Evolutionary conservation across 257 asterid genomes (phyloP), one percentile per base, ranked within the genome.

Genomic region (Scutellaria baicalensis): DNA sequence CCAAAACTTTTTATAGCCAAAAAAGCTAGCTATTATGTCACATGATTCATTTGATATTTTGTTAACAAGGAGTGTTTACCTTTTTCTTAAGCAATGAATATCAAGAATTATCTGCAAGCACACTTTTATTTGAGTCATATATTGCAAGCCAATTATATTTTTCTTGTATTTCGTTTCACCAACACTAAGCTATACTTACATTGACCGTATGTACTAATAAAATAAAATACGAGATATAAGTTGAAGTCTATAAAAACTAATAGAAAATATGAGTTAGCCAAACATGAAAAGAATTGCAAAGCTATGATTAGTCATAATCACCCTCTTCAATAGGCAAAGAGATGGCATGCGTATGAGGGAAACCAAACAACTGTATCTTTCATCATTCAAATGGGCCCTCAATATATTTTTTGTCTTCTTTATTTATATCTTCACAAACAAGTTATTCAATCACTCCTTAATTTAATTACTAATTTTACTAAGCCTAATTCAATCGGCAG

Each of bases 301-400:
- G 18, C 5, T 65, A 39, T 74, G 77, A 71, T 71, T 63, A 52
- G 71, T 65, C 63, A 59, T 59, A 51, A 70, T 78, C 76, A 73
- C 49, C 73, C 68, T 8, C 18, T 57, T 73, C 43, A 70, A 71
- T 18, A 60, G 71, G 71, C 44, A 65, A 66, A 69, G 44, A 36
- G 44, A 68, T 72, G 73, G 67, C 80, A 64, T 68, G 84, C 76
- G 16, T 67, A 66, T 61, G 63, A 70, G 66, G 77, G 71, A 60
- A 72, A 43, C 16, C 52, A 52, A 45, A 60, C 66, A 63, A 39
- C 60, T 54, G 8, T 31, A 45, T 59, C 16, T 38, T 57, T 45
- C 21, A 33, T 55, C 5, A 39, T 12, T 61, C 54, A 39, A 8
- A 14, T 61, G 83, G 80, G 13, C 77, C 83, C 68, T 40, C 77